phyloP scores from a whole-genome alignment of 306 rosid species.

The Pueraria montana region DNA sequence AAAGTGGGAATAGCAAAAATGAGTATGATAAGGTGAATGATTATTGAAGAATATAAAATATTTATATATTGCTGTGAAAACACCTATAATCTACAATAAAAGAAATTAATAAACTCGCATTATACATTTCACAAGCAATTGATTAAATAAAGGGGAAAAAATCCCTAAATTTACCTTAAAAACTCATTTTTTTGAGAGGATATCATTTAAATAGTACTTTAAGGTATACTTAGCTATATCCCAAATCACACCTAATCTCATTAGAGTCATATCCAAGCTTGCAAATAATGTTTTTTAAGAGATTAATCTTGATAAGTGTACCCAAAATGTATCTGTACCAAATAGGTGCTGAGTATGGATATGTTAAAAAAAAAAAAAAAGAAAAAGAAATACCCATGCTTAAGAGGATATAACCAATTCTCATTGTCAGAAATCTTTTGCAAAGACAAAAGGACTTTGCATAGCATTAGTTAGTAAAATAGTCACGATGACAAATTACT shows the following conservation, averaged over 20 bases:
- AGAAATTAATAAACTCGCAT: background rate
- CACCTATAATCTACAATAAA: background rate
- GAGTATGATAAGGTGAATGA: too few species aligned
- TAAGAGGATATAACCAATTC: background rate
- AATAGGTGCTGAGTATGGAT: background rate
- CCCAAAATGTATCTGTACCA: background rate
- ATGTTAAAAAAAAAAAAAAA: background rate
- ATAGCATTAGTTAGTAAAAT: background rate
- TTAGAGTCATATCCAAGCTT: background rate
- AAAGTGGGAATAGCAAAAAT: too few species aligned
- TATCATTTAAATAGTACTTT: background rate
- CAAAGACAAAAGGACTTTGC: background rate
- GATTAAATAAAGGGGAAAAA: background rate
- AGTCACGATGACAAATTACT: constrained; percentile 11
- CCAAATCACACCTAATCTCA: background rate
- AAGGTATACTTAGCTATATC: background rate
- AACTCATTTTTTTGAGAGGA: background rate
- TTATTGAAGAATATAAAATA: background rate
- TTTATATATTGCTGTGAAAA: background rate
- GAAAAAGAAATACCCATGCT: background rate
- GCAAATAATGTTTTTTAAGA: background rate
- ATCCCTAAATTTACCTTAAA: background rate
- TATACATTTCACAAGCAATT: background rate
- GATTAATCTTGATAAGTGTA: background rate
- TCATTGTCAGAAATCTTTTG: background rate